phyloP scores from a whole-genome alignment of 371 early-diverging fungal genomes.

The Lichtheimia ramosa region DNA sequence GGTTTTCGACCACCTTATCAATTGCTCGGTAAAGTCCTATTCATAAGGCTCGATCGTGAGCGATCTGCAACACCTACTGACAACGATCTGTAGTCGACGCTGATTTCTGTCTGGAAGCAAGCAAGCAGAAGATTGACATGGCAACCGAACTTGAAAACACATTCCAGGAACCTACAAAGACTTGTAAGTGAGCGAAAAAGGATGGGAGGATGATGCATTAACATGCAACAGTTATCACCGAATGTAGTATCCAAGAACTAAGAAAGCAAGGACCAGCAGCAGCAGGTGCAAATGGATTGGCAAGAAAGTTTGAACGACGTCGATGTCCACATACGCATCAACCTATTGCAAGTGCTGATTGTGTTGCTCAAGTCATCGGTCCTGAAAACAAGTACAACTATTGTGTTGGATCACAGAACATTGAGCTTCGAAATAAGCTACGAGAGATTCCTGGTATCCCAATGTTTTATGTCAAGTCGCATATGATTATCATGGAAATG shows the following conservation, averaged over 20 bases:
- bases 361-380: slow-evolving; percentile 74
- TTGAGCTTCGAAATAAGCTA: slow-evolving; percentile 61
- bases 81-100: slow-evolving; percentile 61
- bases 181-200: slow-evolving; percentile 41
- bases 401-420: slow-evolving; percentile 81
- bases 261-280: slow-evolving; percentile 63
- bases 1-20: slow-evolving; percentile 91
- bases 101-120: slow-evolving; percentile 66
- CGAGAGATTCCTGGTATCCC: slow-evolving; percentile 84
- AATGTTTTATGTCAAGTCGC: slow-evolving; percentile 76
- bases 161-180: slow-evolving; percentile 57
- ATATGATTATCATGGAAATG: slow-evolving; percentile 83
- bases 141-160: slow-evolving; percentile 54
- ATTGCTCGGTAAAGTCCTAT: slow-evolving; percentile 61
- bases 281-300: slow-evolving; percentile 55
- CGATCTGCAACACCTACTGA: slow-evolving; percentile 4
- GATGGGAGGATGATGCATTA: neutral
- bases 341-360: slow-evolving; percentile 69
- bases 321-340: slow-evolving; percentile 71
- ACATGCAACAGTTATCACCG: slow-evolving; percentile 68
- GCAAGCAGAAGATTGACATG: slow-evolving; percentile 59
- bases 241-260: slow-evolving; percentile 77
- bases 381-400: slow-evolving; percentile 76
- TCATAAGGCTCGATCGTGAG: no score
- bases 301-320: slow-evolving; percentile 74